Percentiles rank a stretch among this genome's conserved stretches.
phyloP scores from a whole-genome alignment of 2,329 filamentous ascomycete species.

The Sporothrix euskadiensis region DNA sequence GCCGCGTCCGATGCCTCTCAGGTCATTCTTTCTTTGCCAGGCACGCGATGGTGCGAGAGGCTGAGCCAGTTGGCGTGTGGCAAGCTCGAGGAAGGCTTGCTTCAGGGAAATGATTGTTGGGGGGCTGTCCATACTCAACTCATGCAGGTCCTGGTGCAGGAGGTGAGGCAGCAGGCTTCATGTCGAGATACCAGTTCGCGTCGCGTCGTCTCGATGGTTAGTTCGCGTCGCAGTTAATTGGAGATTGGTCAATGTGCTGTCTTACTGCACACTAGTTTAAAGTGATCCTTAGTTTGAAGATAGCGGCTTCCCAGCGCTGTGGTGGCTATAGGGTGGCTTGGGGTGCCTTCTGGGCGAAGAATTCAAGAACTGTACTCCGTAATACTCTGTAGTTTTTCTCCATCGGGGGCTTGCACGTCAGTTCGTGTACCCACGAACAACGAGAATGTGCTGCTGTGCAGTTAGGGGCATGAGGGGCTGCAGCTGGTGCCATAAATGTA shows the following conservation, averaged over 20 bases:
- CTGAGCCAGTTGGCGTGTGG: constrained; percentile 64
- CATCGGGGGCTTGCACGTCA: no score
- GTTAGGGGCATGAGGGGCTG: neutral
- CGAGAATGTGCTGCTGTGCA: no score
- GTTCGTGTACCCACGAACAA: no score
- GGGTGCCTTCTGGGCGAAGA: neutral
- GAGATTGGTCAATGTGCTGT: neutral
- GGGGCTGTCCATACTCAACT: constrained; percentile 36
- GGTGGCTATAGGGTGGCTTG: neutral
- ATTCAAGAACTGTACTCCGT: no score
- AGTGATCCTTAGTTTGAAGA: neutral
- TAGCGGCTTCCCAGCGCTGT: neutral
- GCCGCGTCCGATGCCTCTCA: constrained; percentile 37
- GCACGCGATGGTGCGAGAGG: constrained; percentile 56
- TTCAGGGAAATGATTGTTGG: constrained; percentile 65
- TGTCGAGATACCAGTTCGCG: constrained; percentile 1
- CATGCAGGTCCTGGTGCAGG: neutral
- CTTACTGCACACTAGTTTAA: neutral
- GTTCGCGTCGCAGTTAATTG: neutral
- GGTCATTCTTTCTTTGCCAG: constrained; percentile 53
- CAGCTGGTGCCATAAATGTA: no score
- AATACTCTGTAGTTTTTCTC: no score
- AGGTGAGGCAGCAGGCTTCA: neutral
- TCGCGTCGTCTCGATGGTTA: neutral
- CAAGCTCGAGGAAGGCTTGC: constrained; percentile 61